phyloP scores from a whole-genome alignment of 768 basidiomycete genomes.

The Glaciozyma antarctica region DNA sequence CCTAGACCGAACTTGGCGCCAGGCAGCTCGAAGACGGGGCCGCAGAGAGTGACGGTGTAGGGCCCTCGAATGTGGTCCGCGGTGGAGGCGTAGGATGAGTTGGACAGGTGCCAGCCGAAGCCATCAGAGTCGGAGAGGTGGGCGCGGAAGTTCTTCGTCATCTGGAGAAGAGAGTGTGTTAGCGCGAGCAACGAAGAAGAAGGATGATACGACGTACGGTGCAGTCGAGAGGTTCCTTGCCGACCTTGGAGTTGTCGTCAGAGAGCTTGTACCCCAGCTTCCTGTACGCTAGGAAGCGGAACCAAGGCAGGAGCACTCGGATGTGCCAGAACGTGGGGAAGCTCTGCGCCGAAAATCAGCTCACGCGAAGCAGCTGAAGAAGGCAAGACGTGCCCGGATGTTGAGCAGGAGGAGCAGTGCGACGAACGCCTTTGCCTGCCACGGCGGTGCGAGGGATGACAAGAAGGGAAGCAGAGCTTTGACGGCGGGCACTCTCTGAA shows the following conservation, averaged over 20 bases:
- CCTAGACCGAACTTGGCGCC: slow-evolving; percentile 16
- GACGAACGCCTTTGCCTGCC: not conserved
- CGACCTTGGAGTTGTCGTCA: too few species aligned
- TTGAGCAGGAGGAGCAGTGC: not conserved
- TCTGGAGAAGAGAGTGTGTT: too few species aligned
- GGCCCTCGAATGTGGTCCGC: not conserved
- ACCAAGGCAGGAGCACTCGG: not conserved
- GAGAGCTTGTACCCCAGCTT: too few species aligned
- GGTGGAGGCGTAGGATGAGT: not conserved
- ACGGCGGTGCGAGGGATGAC: too few species aligned
- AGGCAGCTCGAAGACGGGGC: too few species aligned
- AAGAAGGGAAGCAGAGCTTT: not conserved
- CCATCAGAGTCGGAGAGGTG: too few species aligned
- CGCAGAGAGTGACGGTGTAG: not conserved
- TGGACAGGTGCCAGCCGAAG: not conserved
- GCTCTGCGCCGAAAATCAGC: not conserved
- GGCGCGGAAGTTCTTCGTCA: too few species aligned
- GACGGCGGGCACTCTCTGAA: not conserved
- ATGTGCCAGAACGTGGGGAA: not conserved
- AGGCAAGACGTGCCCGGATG: not conserved
- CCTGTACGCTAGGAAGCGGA: too few species aligned
- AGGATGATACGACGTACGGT: too few species aligned
- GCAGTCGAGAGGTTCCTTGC: too few species aligned
- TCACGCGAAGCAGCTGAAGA: too few species aligned
- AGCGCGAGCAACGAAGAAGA: too few species aligned